These are phyloP conservation scores for Hemileccinum rubropunctum DNA, from an alignment of 768 basidiomycete genomes.

Conservation along the genomic window DNA sequence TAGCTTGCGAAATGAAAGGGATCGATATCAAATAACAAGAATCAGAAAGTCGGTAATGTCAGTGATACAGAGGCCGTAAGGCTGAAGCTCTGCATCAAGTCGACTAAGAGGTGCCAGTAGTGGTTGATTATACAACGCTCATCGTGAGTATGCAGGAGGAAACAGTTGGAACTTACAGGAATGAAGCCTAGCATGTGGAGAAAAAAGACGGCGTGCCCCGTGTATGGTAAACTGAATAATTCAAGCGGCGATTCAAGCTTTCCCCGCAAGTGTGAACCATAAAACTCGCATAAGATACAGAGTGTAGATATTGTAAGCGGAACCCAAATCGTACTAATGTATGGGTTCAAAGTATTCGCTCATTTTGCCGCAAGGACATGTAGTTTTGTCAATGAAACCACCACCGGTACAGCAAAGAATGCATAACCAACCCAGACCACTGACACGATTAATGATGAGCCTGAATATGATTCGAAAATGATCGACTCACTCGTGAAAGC, in stretches of 20 bases:
- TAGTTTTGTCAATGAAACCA: conserved; percentile 65
- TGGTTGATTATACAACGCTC: conserved; percentile 77
- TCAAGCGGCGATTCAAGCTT: conserved; percentile 19
- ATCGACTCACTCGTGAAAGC: conserved; percentile 67
- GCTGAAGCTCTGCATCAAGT: conserved; percentile 47
- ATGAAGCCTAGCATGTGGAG: neutral
- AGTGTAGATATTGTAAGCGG: no score
- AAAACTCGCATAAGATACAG: no score
- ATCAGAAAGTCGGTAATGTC: conserved; percentile 74
- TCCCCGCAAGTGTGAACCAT: no score
- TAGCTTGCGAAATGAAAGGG: conserved; percentile 11
- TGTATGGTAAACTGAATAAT: no score
- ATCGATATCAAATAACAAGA: neutral
- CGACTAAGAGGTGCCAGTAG: conserved; percentile 93
- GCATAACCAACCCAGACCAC: conserved; percentile 81
- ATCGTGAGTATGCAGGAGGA: conserved; percentile 43
- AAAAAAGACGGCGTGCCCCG: no score
- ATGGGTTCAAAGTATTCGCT: conserved; percentile 8
- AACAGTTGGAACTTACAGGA: conserved; percentile 17
- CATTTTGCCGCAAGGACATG: conserved; percentile 53
- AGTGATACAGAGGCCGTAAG: conserved; percentile 52
- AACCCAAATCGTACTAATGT: neutral
- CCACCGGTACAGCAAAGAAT: conserved; percentile 68
- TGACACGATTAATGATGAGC: conserved; percentile 24
- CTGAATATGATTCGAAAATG: neutral